Evolutionary conservation across 148 eudicot species (phyloP), one percentile per base, ranked within the genome.

Genomic region (Rhododendron ovatum): DNA sequence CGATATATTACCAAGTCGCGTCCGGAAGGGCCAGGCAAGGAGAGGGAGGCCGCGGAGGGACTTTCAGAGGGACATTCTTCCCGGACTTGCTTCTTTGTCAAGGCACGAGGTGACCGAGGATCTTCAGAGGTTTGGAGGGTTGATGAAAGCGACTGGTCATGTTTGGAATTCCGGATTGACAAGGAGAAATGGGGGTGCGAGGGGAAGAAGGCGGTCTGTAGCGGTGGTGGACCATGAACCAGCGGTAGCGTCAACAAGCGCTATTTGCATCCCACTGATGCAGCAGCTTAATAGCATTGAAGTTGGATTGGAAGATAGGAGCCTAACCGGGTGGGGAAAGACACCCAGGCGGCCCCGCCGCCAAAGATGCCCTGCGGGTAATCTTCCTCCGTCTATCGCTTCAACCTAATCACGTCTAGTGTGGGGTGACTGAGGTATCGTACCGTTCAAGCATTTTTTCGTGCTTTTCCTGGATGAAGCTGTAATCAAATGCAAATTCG

Each of bases 51-150:
- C 91, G 69, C 87, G 90, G 86, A 91, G 95, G 89, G 98, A 97
- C 85, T 97, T 97, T 80, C 98, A 92, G 83, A 91, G 96, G 84
- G 98, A 97, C 90, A 93, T 97, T 85, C 98, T 97, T 65, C 98
- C 99, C 0, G 98, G 98, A 28, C 92, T 97, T 30, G 86, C 90
- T 28, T 92, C 98, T 15, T 91, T 97, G 69, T 91, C 98, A 0
- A 91, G 99, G 89, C 96, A 93, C 18, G 99, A 95, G 89, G 95
- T 97, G 69, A 93, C 95, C 15, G 98, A 97, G 88, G 99, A 97
- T 90, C 90, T 97, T 83, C 98, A 97, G 88, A 92, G 89, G 77
- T 97, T 95, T 74, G 93, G 95, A 24, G 96, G 99, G 81, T 88
- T 95, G 61, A 94, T 97, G 98, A 92, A 93, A 90, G 99, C 98